Conservation (phyloP, 2,329 filamentous ascomycete genomes). For the Penicillium sp. region DNA sequence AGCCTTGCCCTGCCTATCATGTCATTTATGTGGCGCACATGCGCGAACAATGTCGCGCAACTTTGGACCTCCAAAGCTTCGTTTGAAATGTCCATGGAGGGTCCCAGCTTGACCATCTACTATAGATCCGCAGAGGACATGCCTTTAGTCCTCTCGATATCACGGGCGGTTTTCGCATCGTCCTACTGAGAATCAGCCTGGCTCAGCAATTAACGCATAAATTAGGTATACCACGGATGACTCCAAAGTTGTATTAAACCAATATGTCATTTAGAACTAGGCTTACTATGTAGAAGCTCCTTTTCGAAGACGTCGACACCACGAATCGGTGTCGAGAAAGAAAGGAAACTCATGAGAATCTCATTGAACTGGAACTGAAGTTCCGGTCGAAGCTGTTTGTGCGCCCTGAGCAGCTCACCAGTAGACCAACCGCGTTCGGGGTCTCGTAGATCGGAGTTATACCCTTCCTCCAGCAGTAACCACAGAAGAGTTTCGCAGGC, state of each 20-base stretch:
- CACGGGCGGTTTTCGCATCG: too few species aligned
- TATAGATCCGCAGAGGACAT: too few species aligned
- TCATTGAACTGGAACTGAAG: conserved; percentile 42
- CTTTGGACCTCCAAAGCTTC: too few species aligned
- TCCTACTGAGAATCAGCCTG: too few species aligned
- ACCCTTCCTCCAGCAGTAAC: conserved; percentile 39
- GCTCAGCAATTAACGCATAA: too few species aligned
- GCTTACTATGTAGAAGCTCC: conserved; percentile 22
- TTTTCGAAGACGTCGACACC: conserved; percentile 35
- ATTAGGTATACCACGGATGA: too few species aligned
- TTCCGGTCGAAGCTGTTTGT: conserved; percentile 36
- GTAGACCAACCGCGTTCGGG: conserved; percentile 38
- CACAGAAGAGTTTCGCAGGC: conserved; percentile 42
- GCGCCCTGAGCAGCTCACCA: conserved; percentile 35
- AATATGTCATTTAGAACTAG: background rate
- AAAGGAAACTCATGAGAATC: conserved; percentile 37
- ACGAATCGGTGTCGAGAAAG: conserved; percentile 31
- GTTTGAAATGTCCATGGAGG: too few species aligned
- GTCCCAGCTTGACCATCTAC: too few species aligned
- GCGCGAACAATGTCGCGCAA: too few species aligned
- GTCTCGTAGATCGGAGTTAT: conserved; percentile 35
- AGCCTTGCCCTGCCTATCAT: too few species aligned
- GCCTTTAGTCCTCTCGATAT: too few species aligned
- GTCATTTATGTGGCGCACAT: too few species aligned
- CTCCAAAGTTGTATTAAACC: background rate